These are phyloP conservation scores for Talaromyces nanjingensis DNA, from an alignment of 495 filamentous ascomycete genomes.

Conservation along the genomic window DNA sequence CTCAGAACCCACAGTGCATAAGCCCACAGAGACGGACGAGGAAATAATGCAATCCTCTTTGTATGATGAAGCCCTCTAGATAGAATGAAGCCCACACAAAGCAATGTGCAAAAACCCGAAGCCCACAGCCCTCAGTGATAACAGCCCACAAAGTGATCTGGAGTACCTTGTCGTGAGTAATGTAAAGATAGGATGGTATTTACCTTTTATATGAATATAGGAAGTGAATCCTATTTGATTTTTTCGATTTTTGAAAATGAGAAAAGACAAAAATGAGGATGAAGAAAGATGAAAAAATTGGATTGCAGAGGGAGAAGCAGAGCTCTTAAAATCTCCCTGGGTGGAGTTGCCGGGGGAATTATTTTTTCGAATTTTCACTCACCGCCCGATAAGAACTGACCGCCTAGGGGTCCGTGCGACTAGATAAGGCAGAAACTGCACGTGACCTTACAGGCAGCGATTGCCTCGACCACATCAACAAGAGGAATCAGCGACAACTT, in stretches of 20 bases:
- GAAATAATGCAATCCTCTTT: constrained; percentile 37
- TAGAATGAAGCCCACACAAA: constrained; percentile 39
- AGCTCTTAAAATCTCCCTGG: neutral
- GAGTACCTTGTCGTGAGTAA: constrained; percentile 12
- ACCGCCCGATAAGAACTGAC: constrained; percentile 10
- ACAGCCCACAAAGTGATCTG: constrained; percentile 41
- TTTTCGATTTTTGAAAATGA: constrained; percentile 11
- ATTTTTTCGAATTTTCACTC: neutral
- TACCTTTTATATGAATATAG: constrained; percentile 4
- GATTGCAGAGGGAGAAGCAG: neutral
- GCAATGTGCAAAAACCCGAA: constrained; percentile 31
- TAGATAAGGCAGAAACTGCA: neutral
- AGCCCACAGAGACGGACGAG: constrained; percentile 42
- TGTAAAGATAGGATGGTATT: constrained; percentile 4
- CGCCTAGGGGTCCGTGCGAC: neutral
- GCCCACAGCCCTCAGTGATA: constrained; percentile 45
- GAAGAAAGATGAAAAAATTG: constrained; percentile 6
- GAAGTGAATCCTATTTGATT: constrained; percentile 12
- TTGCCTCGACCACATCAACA: neutral
- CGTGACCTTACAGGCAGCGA: neutral
- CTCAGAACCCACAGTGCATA: constrained; percentile 41
- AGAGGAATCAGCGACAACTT: neutral
- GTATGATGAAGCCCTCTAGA: constrained; percentile 7
- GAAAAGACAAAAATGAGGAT: constrained; percentile 8
- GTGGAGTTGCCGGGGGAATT: constrained; percentile 3